A percentile compares a stretch with the other conserved stretches of the same genome.
Conservation (phyloP, 2,329 filamentous ascomycete species). For the Lithohypha guttulata region DNA sequence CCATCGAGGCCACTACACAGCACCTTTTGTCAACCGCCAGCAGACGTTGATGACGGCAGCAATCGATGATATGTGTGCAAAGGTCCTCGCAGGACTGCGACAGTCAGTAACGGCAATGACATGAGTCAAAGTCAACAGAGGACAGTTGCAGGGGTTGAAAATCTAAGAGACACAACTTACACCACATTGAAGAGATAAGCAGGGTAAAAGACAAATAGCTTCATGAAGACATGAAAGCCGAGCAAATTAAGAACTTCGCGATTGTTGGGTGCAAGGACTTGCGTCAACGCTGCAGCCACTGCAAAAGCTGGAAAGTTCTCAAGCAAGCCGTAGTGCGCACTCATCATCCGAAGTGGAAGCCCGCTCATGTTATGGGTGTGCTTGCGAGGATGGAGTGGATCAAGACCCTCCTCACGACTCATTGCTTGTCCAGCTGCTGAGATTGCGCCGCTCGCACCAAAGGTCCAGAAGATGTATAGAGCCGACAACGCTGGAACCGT, state of each 20-base stretch:
- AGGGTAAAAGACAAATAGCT: conserved; percentile 11
- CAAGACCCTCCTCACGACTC: conserved; percentile 9
- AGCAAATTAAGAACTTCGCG: conserved; percentile 11
- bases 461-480: conserved; percentile 12
- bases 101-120: too few relatives aligned
- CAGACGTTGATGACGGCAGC: conserved; percentile 5
- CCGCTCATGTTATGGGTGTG: conserved; percentile 8
- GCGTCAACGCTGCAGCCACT: conserved; percentile 10
- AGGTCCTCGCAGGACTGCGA: conserved; percentile 7
- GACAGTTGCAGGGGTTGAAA: too few relatives aligned
- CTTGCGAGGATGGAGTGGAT: conserved; percentile 10
- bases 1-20: too few relatives aligned
- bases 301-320: conserved; percentile 14
- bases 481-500: conserved; percentile 11
- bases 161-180: too few relatives aligned
- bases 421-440: conserved; percentile 13
- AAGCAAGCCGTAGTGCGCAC: conserved; percentile 9
- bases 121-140: too few relatives aligned
- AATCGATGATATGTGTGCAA: conserved; percentile 9
- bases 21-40: not conserved
- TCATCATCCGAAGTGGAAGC: conserved; percentile 11
- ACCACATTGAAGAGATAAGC: conserved; percentile 8
- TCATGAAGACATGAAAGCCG: conserved; percentile 11
- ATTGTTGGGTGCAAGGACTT: conserved; percentile 8
- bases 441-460: conserved; percentile 9